Percentiles rank a stretch among this genome's conserved stretches.
Evolutionary conservation across 768 basidiomycete genomes (phyloP).

Genomic region (Tylopilus rubrobrunneus): DNA sequence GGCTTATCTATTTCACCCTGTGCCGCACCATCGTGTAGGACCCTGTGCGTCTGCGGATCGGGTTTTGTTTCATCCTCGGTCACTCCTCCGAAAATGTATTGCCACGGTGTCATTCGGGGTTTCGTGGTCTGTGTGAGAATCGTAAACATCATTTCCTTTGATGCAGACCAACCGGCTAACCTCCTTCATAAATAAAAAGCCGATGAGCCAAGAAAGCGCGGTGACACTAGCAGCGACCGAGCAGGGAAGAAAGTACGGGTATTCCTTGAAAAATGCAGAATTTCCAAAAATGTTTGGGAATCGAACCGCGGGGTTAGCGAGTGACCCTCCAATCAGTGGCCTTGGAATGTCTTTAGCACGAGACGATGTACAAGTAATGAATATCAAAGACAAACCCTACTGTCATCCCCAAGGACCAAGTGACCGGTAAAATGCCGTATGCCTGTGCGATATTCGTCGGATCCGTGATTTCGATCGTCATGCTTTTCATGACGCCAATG

Average conservation of each 20-base stretch:
- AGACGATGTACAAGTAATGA: neutral
- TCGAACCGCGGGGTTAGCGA: constrained; percentile 62
- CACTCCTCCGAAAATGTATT: constrained; percentile 16
- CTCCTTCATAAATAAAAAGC: constrained; percentile 54
- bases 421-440: constrained; percentile 56
- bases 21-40: neutral
- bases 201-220: constrained; percentile 45
- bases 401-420: constrained; percentile 41
- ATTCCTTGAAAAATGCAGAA: constrained; percentile 52
- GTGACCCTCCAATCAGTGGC: constrained; percentile 62
- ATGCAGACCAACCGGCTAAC: constrained; percentile 18
- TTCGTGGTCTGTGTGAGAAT: constrained; percentile 12
- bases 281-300: constrained; percentile 60
- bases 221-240: constrained; percentile 57
- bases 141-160: neutral
- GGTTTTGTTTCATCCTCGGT: neutral
- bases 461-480: constrained; percentile 41
- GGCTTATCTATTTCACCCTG: constrained; percentile 18
- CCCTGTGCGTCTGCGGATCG: neutral
- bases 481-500: constrained; percentile 46
- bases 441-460: constrained; percentile 33
- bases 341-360: constrained; percentile 32
- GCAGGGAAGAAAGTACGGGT: constrained; percentile 75
- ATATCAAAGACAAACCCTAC: constrained; percentile 36
- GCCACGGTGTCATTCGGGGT: constrained; percentile 7